Evolutionary conservation across 2,329 filamentous ascomycete species (phyloP).

Genomic region (Venturia carpophila): DNA sequence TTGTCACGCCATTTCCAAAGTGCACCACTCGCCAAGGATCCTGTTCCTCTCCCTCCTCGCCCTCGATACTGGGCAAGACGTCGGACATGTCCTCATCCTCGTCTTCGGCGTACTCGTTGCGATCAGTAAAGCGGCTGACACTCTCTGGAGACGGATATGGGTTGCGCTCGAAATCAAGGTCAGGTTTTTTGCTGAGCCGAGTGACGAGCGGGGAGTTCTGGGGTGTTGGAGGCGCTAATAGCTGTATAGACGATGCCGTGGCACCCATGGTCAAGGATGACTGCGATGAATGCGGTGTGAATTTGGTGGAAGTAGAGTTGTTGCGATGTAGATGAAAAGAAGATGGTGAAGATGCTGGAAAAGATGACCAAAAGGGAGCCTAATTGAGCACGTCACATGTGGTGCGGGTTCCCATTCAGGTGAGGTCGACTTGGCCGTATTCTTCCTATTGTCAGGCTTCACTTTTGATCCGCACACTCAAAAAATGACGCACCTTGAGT

Average conservation of each 20-base stretch:
- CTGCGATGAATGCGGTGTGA: background rate
- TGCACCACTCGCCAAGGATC: background rate
- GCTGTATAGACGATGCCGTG: background rate
- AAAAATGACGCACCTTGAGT: background rate
- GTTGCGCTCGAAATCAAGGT: background rate
- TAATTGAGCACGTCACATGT: background rate
- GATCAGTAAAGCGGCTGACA: background rate
- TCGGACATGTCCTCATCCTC: slow-evolving; percentile 8
- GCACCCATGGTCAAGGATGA: background rate
- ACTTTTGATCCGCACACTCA: background rate
- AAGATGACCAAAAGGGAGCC: background rate
- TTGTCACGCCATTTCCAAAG: background rate
- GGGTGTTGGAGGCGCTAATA: background rate
- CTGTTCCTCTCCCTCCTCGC: background rate
- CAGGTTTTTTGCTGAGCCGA: background rate
- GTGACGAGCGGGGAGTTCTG: background rate
- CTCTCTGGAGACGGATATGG: slow-evolving; percentile 4
- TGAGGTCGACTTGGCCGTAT: background rate
- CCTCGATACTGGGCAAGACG: slow-evolving; percentile 1
- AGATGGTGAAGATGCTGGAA: background rate
- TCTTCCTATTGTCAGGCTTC: slow-evolving; percentile 8
- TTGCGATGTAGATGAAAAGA: slow-evolving; percentile 5
- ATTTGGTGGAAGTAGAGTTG: background rate
- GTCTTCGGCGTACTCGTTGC: background rate
- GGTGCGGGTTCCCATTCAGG: background rate